Evolutionary conservation across 768 basidiomycete genomes (phyloP), one percentile per base, ranked within the genome.

Genomic region (Suillus bovinus): DNA sequence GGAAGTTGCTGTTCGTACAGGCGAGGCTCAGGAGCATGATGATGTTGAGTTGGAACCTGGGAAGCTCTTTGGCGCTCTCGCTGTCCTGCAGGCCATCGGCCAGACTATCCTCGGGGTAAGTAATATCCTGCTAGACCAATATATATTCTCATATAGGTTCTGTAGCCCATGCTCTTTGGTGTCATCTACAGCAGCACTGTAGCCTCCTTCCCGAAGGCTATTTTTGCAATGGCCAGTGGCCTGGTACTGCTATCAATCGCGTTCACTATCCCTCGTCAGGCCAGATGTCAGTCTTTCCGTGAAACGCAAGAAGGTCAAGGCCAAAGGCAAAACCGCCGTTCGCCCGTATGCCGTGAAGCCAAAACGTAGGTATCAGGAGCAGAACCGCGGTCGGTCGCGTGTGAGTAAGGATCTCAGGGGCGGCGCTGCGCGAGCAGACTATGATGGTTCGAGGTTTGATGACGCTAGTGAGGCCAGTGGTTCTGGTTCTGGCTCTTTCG

Each of bases 121-220:
- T 72, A 10, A n/a, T 49, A 38, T 27, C 33, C 4, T 58, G 11
- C 38, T 60, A 41, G 20, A 29, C 20, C n/a, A 11, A n/a, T 7
- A 14, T 24, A 8, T 47, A 49, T 47, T 52, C 47, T 58, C 33
- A 52, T 34, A 42, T 20, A 29, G 24, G 24, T 16, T 42, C 67
- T 77, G 55, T 80, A 91, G 90, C 90, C 91, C 7, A 76, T 84
- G 46, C 66, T 92, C 6, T 93, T 89, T 69, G 89, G 87, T 5
- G 55, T 85, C 50, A 81, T 88, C 24, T 93, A 90, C 72, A 81
- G 84, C 59, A 73, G 72, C 39, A 89, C 86, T 3, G 89, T 91
- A 36, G 84, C 80, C 0, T 77, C 74, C 22, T 89, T 81, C 69
- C 90, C 90, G 0, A 84, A 85, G 74, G 82, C 87, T 1, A 86